phyloP scores from a whole-genome alignment of 176 grass and related monocot genomes.

The Bolboschoenus planiculmis region DNA sequence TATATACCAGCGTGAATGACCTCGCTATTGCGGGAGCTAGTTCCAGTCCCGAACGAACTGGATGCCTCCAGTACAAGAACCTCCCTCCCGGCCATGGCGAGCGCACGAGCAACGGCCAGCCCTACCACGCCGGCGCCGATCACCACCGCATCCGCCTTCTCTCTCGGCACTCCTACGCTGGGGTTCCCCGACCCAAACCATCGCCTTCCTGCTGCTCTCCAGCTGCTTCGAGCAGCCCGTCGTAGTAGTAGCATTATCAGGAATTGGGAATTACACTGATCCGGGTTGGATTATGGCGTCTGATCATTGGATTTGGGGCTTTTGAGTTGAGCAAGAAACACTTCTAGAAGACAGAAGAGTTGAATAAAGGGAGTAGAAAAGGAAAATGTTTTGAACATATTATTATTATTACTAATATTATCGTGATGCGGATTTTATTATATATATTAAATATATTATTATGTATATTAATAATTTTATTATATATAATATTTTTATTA shows the following conservation, averaged over 20 bases:
- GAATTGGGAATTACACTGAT: not conserved
- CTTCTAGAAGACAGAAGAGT: not conserved
- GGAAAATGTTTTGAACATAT: too few relatives aligned
- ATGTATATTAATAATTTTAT: too few relatives aligned
- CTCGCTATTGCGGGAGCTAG: conserved; percentile 93
- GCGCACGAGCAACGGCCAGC: conserved; percentile 61
- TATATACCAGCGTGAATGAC: conserved; percentile 95
- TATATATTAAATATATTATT: too few relatives aligned
- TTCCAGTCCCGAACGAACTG: conserved; percentile 77
- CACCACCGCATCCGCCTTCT: conserved; percentile 67
- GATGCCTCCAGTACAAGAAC: conserved; percentile 77
- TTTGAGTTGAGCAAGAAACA: not conserved
- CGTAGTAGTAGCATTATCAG: not conserved
- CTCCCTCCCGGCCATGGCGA: conserved; percentile 66
- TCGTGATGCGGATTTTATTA: too few relatives aligned
- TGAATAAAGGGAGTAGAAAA: not conserved
- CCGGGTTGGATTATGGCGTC: not conserved
- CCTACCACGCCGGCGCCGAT: conserved; percentile 82
- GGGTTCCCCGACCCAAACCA: conserved; percentile 21
- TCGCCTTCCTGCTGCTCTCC: not conserved
- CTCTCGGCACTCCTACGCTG: conserved; percentile 32
- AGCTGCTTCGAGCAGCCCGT: not conserved
- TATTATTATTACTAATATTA: too few relatives aligned
- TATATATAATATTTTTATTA: too few relatives aligned
- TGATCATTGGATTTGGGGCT: not conserved